Evolutionary conservation across 441 rosid species (phyloP), one percentile per base, ranked within the genome.

Genomic region (Flueggea neowawraea): DNA sequence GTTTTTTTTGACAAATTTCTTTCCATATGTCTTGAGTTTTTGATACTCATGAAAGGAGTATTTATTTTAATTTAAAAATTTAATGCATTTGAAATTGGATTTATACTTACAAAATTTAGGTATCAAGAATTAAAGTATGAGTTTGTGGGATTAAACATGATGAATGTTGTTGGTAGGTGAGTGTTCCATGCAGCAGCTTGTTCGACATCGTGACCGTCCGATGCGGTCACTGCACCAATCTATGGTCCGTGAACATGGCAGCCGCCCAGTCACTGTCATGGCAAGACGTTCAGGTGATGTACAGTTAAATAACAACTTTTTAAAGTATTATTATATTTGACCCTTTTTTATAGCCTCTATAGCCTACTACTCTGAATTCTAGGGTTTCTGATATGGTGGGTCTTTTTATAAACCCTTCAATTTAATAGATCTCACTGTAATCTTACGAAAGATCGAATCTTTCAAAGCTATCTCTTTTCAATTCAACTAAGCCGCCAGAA

Each of bases 181-280:
- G 89, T 62, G 98, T 93, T 33, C 98, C 98, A 70, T 84, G 95
- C 90, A 88, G 83, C 70, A 93, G 80, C 77, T 64, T 93, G 75
- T 68, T 80, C 50, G 96, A 88, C 65, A 80, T 82, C 47, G 98
- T 93, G 71, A 93, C 98, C 57, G 90, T 93, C 81, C 84, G 96
- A 80, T 93, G 98, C 68, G 98, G 96, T 33, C 96, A 90, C 88
- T 93, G 98, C 87, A 73, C 95, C 17, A 88, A 88, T 78, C 80
- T 90, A 49, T 87, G 89, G 96, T 87, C 98, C 50, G 97, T 93
- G 64, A 90, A 93, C 78, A 90, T 93, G 96, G 97, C 91, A 45
- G 96, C 96, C 55, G 81, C 96, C 52, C 98, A 87, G 87, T 86
- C 96, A 61, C 78, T 78, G 63, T 78, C 96, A 61, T 77, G 88